These are phyloP conservation scores for Tillandsia leiboldiana DNA, from an alignment of 176 grass and related monocot species.

Conservation along the genomic window DNA sequence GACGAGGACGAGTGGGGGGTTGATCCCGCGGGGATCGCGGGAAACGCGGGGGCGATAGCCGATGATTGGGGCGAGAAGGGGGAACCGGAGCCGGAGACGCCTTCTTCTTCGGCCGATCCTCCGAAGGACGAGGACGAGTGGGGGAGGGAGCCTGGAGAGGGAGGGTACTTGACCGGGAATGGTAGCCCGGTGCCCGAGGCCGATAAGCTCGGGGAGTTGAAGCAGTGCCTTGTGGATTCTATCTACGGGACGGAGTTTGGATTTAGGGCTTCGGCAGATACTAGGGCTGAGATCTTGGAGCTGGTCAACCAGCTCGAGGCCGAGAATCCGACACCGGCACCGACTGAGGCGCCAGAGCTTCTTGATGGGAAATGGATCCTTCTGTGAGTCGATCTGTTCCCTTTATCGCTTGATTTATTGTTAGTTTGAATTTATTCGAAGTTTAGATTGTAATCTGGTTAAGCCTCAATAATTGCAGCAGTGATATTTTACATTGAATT, in stretches of 20 bases:
- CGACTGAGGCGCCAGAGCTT: constrained; percentile 49
- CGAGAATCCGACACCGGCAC: constrained; percentile 46
- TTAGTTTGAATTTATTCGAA: neutral
- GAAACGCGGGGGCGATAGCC: neutral
- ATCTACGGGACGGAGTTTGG: constrained; percentile 72
- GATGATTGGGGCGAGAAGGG: constrained; percentile 24
- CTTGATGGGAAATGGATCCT: constrained; percentile 93
- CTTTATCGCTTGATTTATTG: neutral
- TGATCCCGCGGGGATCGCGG: neutral
- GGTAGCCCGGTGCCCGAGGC: constrained; percentile 7
- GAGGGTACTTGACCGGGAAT: constrained; percentile 1
- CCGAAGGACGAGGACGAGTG: constrained; percentile 30
- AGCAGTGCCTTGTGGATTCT: constrained; percentile 72
- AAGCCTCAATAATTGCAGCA: neutral
- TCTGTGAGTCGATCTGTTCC: constrained; percentile 38
- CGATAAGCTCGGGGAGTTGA: constrained; percentile 48
- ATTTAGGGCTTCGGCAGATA: constrained; percentile 55
- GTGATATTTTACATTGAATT: no score
- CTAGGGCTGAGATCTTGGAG: constrained; percentile 81
- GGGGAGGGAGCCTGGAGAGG: constrained; percentile 24
- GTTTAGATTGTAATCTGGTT: neutral
- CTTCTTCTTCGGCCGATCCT: neutral
- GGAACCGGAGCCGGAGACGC: constrained; percentile 7
- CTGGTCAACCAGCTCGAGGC: constrained; percentile 82
- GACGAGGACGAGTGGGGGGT: constrained; percentile 46